Percentiles rank a stretch among this genome's conserved stretches.
Evolutionary conservation across 352 stramenopile species (phyloP).

Genomic region (Pythium myriotylum): DNA sequence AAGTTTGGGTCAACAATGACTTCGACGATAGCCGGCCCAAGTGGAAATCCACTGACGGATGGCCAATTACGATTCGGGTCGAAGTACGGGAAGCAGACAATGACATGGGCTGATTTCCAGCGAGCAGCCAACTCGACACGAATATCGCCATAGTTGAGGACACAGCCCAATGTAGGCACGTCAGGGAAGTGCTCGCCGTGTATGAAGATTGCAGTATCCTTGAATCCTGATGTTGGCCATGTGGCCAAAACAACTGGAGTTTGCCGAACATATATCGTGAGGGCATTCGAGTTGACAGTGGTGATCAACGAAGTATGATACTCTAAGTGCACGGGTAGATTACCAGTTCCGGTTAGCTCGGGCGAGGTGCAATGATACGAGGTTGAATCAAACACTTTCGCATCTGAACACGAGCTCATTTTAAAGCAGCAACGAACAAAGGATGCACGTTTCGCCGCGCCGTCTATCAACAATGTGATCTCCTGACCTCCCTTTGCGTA

Average conservation of each 20-base stretch:
- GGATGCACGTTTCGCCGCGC: too few species aligned
- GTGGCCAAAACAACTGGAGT: slow-evolving; percentile 10
- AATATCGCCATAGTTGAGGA: background rate
- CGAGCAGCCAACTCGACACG: slow-evolving; percentile 9
- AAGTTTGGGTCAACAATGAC: background rate
- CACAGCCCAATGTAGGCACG: background rate
- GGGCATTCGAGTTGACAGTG: slow-evolving; percentile 1
- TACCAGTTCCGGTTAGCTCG: background rate
- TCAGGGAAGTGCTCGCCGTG: slow-evolving; percentile 20
- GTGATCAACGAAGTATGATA: background rate
- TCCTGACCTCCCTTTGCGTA: slow-evolving; percentile 6
- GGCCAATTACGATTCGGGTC: too few species aligned
- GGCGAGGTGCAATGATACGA: slow-evolving; percentile 11
- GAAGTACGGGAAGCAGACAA: slow-evolving; percentile 10
- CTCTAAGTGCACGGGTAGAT: background rate
- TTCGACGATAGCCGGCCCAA: background rate
- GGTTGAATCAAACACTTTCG: background rate
- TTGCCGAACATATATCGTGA: slow-evolving; percentile 1
- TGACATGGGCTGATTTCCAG: slow-evolving; percentile 22
- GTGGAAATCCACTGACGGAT: background rate
- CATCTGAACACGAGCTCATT: background rate
- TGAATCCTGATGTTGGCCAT: slow-evolving; percentile 4
- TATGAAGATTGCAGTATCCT: slow-evolving; percentile 7
- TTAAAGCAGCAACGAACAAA: slow-evolving; percentile 17
- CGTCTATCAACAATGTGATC: background rate